phyloP scores from a whole-genome alignment of 1,284 basidiomycete genomes.

The Erythrobasidium hasegawianum region DNA sequence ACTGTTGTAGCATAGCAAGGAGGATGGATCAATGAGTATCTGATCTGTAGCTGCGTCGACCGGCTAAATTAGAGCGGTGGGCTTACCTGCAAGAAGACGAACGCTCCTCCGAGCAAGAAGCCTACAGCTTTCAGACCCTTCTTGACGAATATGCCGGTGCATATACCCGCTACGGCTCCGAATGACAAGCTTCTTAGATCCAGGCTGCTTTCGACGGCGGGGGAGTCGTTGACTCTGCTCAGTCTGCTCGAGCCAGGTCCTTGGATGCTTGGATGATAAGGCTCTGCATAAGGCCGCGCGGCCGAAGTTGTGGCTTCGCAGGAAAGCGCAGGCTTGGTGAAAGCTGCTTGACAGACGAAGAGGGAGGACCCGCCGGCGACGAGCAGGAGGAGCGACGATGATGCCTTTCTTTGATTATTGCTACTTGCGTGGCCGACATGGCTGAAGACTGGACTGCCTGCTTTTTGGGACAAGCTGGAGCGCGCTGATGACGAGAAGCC shows the following conservation, averaged over 20 bases:
- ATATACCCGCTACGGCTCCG: conserved; percentile 43
- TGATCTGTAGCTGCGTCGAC: no score
- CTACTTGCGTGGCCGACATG: not conserved
- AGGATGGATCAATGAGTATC: not conserved
- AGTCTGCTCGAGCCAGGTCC: conserved; percentile 25
- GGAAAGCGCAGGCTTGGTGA: conserved; percentile 2
- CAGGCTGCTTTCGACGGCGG: conserved; percentile 40
- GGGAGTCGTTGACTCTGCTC: conserved; percentile 12
- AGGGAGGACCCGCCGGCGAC: conserved; percentile 16
- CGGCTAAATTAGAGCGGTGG: no score
- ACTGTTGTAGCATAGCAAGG: conserved; percentile 31
- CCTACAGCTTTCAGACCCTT: conserved; percentile 43
- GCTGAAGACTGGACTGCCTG: not conserved
- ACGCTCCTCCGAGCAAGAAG: conserved; percentile 43
- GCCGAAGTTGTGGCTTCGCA: conserved; percentile 27
- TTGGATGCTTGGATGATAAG: conserved; percentile 17
- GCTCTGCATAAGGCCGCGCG: conserved; percentile 29
- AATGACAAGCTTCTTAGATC: conserved; percentile 40
- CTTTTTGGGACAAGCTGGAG: no score
- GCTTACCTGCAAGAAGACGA: conserved; percentile 42
- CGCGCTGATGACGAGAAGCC: not conserved
- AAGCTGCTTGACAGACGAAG: not conserved
- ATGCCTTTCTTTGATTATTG: not conserved
- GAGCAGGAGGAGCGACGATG: conserved; percentile 9
- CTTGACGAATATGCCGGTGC: conserved; percentile 44